phyloP scores from a whole-genome alignment of 805 yeast species.

The Cyberlindnera maclurae region DNA sequence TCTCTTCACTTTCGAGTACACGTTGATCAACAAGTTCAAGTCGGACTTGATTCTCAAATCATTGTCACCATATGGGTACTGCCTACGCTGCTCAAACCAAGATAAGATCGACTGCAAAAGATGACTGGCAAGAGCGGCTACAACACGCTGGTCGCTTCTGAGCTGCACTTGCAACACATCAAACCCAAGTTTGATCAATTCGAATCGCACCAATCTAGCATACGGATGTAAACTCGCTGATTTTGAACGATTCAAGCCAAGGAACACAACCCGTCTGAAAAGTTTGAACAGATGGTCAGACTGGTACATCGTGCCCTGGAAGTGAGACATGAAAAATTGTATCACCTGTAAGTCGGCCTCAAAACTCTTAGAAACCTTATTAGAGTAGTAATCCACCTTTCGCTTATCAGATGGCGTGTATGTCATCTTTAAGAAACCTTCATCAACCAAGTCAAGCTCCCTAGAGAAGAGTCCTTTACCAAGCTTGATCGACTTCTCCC shows the following conservation, averaged over 20 bases:
- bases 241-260: conserved; percentile 45
- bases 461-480: conserved; percentile 60
- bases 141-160: conserved; percentile 40
- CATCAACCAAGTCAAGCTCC: conserved; percentile 43
- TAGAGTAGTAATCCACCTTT: conserved; percentile 45
- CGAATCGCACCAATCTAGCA: conserved; percentile 69
- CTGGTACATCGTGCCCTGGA: conserved; percentile 71
- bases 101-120: conserved; percentile 62
- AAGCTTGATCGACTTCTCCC: conserved; percentile 59
- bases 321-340: conserved; percentile 62
- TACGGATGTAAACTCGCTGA: conserved; percentile 78
- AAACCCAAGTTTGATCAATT: conserved; percentile 60
- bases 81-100: conserved; percentile 64
- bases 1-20: conserved; percentile 25
- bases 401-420: conserved; percentile 77
- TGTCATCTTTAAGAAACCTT: conserved; percentile 74
- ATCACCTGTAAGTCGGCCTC: conserved; percentile 69
- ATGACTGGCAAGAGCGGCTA: conserved; percentile 33
- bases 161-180: conserved; percentile 54
- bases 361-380: conserved; percentile 38
- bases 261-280: conserved; percentile 53
- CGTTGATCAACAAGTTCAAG: conserved; percentile 46
- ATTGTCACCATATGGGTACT: conserved; percentile 84
- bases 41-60: conserved; percentile 66
- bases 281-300: conserved; percentile 62